Evolutionary conservation across 768 basidiomycete genomes (phyloP), one percentile per base, ranked within the genome.

Genomic region (Trametes villosa): DNA sequence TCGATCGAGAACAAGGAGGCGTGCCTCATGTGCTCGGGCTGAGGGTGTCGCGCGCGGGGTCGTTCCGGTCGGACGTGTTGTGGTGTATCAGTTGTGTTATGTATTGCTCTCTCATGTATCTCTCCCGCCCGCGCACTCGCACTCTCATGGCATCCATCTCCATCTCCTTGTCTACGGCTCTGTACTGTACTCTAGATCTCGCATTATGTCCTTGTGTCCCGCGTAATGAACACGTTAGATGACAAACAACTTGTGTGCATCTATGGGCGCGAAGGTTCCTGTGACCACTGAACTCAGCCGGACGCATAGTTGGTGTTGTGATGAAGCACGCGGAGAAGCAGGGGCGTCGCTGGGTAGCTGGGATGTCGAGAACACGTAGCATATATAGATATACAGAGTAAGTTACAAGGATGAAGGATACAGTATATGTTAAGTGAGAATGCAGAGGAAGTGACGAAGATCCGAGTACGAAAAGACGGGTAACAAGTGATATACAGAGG

Each of bases 1-100:
- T 92, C 91, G 63, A 67, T 96, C 49, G 94, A 96, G 74, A 96
- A 96, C 76, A 95, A 95, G 80, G 94, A 96, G 55, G 92, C 91
- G 1, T 96, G 94, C 71, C 68, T 94, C 72, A 95, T 95, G 92
- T 94, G 92, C 77, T 93, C 91, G 61, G 90, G 88, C 55, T 92
- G 73, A 84, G 50, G 20, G 47, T 20, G 3, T 9, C 20, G n/a
- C 24, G 7, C 29, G 20, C 4, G 4, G 1, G 49, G 40, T 12
- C 20, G 6, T 4, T 38, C 12, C 29, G 15, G 38, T 45, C 40
- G 27, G 36, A 22, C 30, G 13, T 26, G 27, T 22, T 51, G 48
- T 52, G 36, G 52, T 53, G 53, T 53, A 54, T 44, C 50, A 30
- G 50, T 33, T 46, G 20, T 53, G 50, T 33, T 46, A 22, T 53